Evolutionary conservation across 495 filamentous ascomycete genomes (phyloP).

Genomic region (Penicillium verhagenii): DNA sequence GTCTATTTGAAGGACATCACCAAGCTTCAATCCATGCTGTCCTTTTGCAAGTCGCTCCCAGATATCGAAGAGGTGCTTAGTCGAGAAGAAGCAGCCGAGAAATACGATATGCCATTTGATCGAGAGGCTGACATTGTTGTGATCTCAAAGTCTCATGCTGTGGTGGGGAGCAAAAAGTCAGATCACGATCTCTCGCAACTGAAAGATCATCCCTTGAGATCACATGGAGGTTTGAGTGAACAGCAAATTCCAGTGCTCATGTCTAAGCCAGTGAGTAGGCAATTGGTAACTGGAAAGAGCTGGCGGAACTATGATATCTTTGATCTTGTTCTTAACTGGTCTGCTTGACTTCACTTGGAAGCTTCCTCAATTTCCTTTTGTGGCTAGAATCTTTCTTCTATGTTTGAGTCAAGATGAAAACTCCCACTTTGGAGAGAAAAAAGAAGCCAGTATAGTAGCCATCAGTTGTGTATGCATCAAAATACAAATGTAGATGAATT

Average conservation of each 20-base stretch:
- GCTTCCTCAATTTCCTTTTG: background rate
- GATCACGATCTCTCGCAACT: conserved; percentile 33
- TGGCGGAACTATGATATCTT: conserved; percentile 39
- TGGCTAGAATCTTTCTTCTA: background rate
- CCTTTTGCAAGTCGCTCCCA: conserved; percentile 19
- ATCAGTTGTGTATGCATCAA: too few relatives aligned
- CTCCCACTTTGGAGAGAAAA: too few relatives aligned
- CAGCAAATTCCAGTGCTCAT: conserved; percentile 29
- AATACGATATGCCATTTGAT: conserved; percentile 34
- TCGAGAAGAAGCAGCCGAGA: conserved; percentile 24
- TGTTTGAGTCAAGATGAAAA: background rate
- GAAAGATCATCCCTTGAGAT: conserved; percentile 28
- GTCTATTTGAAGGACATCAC: conserved; percentile 24
- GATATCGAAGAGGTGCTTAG: conserved; percentile 30
- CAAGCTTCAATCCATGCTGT: conserved; percentile 8
- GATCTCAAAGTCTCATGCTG: conserved; percentile 25
- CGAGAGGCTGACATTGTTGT: conserved; percentile 37
- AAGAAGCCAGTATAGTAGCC: too few relatives aligned
- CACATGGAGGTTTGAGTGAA: conserved; percentile 37
- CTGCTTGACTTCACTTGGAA: background rate
- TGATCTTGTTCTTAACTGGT: conserved; percentile 32
- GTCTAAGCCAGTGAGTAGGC: conserved; percentile 15
- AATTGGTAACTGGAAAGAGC: background rate
- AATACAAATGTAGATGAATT: too few relatives aligned
- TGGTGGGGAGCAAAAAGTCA: conserved; percentile 26